Base-by-base conservation (phyloP, 805 yeast genomes). In the Candida ficus region DNA sequence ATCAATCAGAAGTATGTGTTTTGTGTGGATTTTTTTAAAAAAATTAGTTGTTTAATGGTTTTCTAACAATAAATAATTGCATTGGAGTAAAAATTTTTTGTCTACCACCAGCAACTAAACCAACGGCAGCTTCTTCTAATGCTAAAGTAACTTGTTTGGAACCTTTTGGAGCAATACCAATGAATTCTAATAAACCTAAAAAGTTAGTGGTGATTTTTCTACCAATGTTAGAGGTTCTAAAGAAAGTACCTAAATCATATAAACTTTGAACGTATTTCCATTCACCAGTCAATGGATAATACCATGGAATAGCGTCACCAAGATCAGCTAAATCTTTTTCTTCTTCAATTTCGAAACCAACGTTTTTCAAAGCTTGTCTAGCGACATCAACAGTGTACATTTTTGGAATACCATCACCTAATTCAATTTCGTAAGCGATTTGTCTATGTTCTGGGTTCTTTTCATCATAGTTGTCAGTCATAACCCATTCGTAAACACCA, bases 401-500 rank as follows among this genome's bases (percentile, higher is more conserved):
- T 71, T 91, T 89, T 61, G 99, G 98, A 56, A 93, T 93, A 69
- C 99, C 99, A 63, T 93, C 97, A 61, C 99, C 99, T 48, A 91
- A 76, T 71, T 93, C 99, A 53, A 93, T 93, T 63, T 96, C 98
- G 66, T 91, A 91, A 25, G 95, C 93, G 50, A 93, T 86, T 61
- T 83, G 83, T 67, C 96, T 85, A 70, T 93, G 99, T 64, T 80
- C 90, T 54, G 79, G 77, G 66, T 87, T 88, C 44, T 66, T 66
- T 67, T 85, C 95, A 62, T 93, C 98, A 63, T 88, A 93, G 37
- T 69, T 73, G 57, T 89, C 95, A 47, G 98, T 93, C 95, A 93
- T 85, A 49, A 93, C 98, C 99, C 99, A 93, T 69, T 93, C 99
- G 70, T 93, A 93, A 39, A 93, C 98, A 62, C 97, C 99, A 52